phyloP scores from a whole-genome alignment of 1,284 basidiomycete genomes.

The Phaffia rhodozyma region DNA sequence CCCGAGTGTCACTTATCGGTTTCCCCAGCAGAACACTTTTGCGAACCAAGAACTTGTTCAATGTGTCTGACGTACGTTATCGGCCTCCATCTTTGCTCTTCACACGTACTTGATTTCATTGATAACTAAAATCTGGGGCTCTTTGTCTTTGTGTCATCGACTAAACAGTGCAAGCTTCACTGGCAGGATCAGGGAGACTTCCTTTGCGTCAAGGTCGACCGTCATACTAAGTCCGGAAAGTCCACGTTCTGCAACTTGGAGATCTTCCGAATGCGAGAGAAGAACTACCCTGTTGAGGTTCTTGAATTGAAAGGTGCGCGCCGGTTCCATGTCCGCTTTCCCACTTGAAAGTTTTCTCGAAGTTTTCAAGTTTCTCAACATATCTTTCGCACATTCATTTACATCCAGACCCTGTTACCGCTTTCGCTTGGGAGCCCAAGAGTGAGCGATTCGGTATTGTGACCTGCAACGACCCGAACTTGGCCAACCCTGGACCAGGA shows the following conservation, averaged over 20 bases:
- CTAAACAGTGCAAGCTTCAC: conserved; percentile 77
- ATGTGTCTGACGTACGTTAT: conserved; percentile 76
- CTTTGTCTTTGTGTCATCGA: neutral
- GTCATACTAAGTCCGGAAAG: conserved; percentile 98
- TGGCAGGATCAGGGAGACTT: conserved; percentile 99
- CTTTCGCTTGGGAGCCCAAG: conserved; percentile 97
- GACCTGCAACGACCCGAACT: conserved; percentile 85
- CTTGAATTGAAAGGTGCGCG: conserved; percentile 80
- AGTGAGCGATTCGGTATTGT: conserved; percentile 94
- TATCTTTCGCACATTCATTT: neutral
- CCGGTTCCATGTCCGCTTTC: conserved; percentile 11
- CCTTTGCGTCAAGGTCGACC: conserved; percentile 97
- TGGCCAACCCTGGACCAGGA: conserved; percentile 76
- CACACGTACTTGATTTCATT: neutral
- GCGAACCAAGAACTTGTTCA: conserved; percentile 95
- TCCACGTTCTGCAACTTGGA: conserved; percentile 98
- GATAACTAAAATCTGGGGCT: neutral
- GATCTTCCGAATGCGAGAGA: conserved; percentile 94
- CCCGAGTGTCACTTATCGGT: conserved; percentile 81
- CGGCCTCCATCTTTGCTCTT: conserved; percentile 3
- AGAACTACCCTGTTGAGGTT: conserved; percentile 95
- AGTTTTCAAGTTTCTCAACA: neutral
- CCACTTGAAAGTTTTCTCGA: neutral
- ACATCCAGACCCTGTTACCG: conserved; percentile 71
- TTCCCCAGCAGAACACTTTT: conserved; percentile 77